These are phyloP conservation scores for Pestalotiopsis sp. DNA, from an alignment of 2,329 filamentous ascomycete genomes.

Conservation along the genomic window DNA sequence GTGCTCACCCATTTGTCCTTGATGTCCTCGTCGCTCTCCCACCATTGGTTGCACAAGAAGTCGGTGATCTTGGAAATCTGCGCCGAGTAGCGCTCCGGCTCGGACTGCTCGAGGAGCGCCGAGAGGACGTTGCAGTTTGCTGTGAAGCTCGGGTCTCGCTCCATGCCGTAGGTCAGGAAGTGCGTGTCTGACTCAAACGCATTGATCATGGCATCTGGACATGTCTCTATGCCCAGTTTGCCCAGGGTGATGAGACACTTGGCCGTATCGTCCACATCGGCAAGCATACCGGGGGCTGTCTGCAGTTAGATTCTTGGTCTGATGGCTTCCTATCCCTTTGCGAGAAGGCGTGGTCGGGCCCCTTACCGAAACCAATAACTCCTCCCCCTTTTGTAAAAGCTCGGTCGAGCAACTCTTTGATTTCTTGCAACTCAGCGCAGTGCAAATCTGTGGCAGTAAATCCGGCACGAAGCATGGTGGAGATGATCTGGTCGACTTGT, in stretches of 20 bases:
- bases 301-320: neutral
- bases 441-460: too few relatives aligned
- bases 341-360: too few relatives aligned
- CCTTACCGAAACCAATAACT: neutral
- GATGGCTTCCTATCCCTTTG: neutral
- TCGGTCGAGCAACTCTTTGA: too few relatives aligned
- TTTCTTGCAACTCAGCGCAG: too few relatives aligned
- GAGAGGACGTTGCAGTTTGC: slow-evolving; percentile 35
- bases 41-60: slow-evolving; percentile 20
- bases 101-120: slow-evolving; percentile 22
- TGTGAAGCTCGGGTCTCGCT: slow-evolving; percentile 32
- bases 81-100: slow-evolving; percentile 15
- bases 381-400: neutral
- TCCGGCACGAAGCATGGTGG: too few relatives aligned
- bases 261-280: slow-evolving; percentile 8
- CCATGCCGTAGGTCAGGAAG: slow-evolving; percentile 31
- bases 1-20: neutral
- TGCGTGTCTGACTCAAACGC: slow-evolving; percentile 27
- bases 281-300: neutral
- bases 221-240: neutral
- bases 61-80: slow-evolving; percentile 28
- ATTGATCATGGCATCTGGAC: slow-evolving; percentile 11
- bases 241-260: neutral
- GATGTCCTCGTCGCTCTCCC: neutral
- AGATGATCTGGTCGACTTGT: too few relatives aligned